Conservation (phyloP, 306 rosid species). For the Quercus ilex region DNA sequence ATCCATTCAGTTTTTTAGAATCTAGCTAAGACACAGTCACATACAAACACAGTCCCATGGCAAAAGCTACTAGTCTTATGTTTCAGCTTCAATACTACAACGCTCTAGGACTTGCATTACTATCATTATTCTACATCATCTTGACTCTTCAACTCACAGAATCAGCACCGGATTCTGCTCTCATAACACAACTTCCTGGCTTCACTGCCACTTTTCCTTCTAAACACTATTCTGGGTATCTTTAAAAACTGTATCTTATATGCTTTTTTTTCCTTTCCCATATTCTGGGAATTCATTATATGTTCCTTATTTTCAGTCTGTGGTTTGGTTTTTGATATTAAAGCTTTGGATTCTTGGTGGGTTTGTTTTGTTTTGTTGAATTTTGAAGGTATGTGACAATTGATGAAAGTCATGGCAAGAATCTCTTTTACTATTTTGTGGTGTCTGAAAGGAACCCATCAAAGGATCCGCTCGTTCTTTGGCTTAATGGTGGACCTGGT, state of each 20-base stretch:
- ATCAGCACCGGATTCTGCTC: slow-evolving; percentile 42
- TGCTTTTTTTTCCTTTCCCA: not conserved
- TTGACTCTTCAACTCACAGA: slow-evolving; percentile 13
- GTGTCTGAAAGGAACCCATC: slow-evolving; percentile 74
- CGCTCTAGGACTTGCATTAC: no score
- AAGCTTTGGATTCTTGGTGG: not conserved
- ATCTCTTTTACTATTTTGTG: slow-evolving; percentile 73
- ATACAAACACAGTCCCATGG: slow-evolving; percentile 15
- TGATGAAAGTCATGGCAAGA: slow-evolving; percentile 54
- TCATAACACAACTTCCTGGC: slow-evolving; percentile 40
- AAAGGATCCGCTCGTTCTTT: slow-evolving; percentile 86
- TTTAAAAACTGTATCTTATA: no score
- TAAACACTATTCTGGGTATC: slow-evolving; percentile 49
- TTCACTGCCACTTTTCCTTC: slow-evolving; percentile 43
- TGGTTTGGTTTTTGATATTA: not conserved
- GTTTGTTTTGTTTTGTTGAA: not conserved
- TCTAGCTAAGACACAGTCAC: no score
- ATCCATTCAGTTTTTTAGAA: no score
- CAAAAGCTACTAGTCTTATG: not conserved
- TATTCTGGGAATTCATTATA: not conserved
- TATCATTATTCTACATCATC: not conserved
- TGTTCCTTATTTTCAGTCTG: not conserved
- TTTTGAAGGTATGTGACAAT: slow-evolving; percentile 45
- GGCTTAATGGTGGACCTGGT: slow-evolving; percentile 99
- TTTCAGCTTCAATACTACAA: no score